Evolutionary conservation across 1,284 basidiomycete genomes (phyloP).

Genomic region (Cryptococcus wingfieldii): DNA sequence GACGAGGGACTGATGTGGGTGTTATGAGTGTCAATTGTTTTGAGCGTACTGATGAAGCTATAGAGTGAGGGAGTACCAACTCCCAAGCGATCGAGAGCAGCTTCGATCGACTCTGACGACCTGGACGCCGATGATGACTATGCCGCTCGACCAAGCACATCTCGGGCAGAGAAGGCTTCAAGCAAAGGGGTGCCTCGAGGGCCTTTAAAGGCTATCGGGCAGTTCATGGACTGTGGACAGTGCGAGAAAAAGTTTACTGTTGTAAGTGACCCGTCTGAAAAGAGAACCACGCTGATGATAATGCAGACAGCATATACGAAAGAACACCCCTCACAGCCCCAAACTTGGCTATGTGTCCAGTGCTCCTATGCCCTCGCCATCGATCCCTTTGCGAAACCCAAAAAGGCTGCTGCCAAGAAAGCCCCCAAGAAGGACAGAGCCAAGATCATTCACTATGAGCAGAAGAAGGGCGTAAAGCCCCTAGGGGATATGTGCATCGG

Average conservation of each 20-base stretch:
- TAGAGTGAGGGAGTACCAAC: conserved; percentile 33
- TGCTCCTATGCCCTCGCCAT: conserved; percentile 70
- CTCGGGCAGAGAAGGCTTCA: background rate
- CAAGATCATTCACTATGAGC: conserved; percentile 63
- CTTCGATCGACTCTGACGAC: conserved; percentile 60
- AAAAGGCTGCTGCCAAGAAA: conserved; percentile 59
- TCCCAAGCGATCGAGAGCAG: conserved; percentile 39
- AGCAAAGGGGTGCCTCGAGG: conserved; percentile 20
- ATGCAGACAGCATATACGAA: conserved; percentile 76
- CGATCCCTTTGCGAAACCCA: conserved; percentile 65
- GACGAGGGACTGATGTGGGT: conserved; percentile 19
- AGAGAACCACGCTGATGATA: background rate
- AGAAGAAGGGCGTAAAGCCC: conserved; percentile 60
- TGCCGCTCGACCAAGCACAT: conserved; percentile 3
- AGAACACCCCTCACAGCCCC: conserved; percentile 57
- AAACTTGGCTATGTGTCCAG: conserved; percentile 69
- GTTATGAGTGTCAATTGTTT: conserved; percentile 1
- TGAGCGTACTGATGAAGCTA: conserved; percentile 5
- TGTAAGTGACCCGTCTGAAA: conserved; percentile 54
- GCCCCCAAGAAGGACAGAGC: conserved; percentile 47
- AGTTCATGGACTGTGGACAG: conserved; percentile 73
- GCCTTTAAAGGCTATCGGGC: conserved; percentile 64
- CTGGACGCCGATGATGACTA: conserved; percentile 53
- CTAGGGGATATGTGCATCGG: conserved; percentile 75
- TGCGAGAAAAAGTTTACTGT: conserved; percentile 85